Percentiles rank a stretch among this genome's conserved stretches.
phyloP scores from a whole-genome alignment of 148 eudicot genomes.

The Suaeda aralocaspica region DNA sequence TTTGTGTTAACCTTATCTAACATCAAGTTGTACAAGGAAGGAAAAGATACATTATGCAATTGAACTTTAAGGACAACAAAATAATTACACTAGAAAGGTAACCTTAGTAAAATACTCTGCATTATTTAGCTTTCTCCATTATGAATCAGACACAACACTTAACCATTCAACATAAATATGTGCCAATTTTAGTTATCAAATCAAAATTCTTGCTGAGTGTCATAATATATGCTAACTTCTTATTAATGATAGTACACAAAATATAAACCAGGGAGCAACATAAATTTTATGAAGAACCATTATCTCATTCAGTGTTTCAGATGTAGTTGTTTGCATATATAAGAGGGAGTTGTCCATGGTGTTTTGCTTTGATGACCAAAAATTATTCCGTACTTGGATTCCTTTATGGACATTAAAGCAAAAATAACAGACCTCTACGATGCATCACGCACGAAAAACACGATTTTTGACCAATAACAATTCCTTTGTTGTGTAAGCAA shows the following conservation, averaged over 20 bases:
- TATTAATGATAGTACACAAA: not conserved
- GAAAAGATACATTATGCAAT: not conserved
- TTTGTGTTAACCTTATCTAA: not conserved
- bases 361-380: not conserved
- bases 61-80: not conserved
- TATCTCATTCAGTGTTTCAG: not conserved
- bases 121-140: not conserved
- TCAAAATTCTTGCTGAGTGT: not conserved
- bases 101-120: too few relatives aligned
- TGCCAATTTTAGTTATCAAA: not conserved
- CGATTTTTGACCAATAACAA: not conserved
- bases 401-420: not conserved
- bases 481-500: not conserved
- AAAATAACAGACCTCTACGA: not conserved
- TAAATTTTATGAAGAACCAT: not conserved
- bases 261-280: not conserved
- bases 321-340: not conserved
- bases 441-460: constrained; percentile 9
- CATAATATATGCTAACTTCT: not conserved
- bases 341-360: not conserved
- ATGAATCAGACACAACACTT: not conserved
- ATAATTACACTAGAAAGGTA: not conserved
- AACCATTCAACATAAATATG: not conserved
- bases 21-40: not conserved
- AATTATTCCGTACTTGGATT: not conserved